Evolutionary conservation across 495 filamentous ascomycete genomes (phyloP), one percentile per base, ranked within the genome.

Genomic region (Hapsidospora chrysogenum): DNA sequence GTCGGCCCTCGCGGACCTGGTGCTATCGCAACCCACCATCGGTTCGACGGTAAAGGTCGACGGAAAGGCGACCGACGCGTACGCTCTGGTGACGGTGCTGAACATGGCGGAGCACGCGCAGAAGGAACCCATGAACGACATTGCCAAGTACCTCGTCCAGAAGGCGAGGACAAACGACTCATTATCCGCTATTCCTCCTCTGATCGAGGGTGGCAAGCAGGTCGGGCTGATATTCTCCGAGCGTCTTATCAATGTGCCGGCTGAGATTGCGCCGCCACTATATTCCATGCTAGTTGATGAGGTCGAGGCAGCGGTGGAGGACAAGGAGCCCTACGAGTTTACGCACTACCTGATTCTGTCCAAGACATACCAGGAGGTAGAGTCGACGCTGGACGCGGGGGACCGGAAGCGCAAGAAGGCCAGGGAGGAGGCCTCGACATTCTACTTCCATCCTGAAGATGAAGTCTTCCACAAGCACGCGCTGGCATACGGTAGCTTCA

Each of bases 371-470:
- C 71, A 66, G 17, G 92, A 96, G 58, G 69, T 96, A 23, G 77
- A 68, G 40, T 93, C 85, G 1, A 71, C 68, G 40, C 58, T 96
- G 11, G 82, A 89, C 47, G 60, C 69, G 37, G 70, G 76, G 41
- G 74, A 78, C 15, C 49, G 53, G 27, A 77, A 76, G 31, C 68
- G 73, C 14, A 73, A 72, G 52, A 86, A 85, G 65, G 85, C 84
- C 54, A 78, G 73, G 55, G 9, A 23, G 51, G 58, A 51, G 60
- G 54, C 41, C 40, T 47, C 30, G 43, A 36, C 43, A 61, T 86
- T 85, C 58, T 92, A 84, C 55, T 99, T 96, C 62, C 92, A 99
- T 53, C 83, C 89, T 2, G 92, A 99, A 56, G 92, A 99, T 49
- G 89, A 99, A 62, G 70, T 86, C 36, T 53, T 95, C 41, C 72